Evolutionary conservation across 78 protist species (phyloP), one percentile per base, ranked within the genome.

Genomic region (Dictyostelium brefeldianum): DNA sequence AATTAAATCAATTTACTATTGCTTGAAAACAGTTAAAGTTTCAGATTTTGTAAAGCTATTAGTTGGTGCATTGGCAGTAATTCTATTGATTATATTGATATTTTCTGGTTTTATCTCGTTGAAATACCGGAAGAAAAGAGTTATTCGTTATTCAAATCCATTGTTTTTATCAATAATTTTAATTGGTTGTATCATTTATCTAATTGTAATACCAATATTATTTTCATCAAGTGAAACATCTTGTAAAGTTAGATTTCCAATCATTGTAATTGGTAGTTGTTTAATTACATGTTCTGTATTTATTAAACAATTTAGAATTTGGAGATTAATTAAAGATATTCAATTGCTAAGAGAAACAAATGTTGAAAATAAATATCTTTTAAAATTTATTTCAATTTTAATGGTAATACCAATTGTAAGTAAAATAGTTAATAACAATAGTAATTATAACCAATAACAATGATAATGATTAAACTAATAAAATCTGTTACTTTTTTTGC

Each of bases 291-390:
- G 51, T 10, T n/a, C 83, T 6, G 80, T 75, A 17, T 85, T 85
- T 59, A 80, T 85, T 27, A 75, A 85, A 85, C 83, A 85, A 75
- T 85, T 85, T 27, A 54, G 81, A n/a, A 74, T 85, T 46, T 85
- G 81, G 92, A 71, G 74, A 74, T 75, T 85, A 47, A 54, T 85
- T 20, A 78, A 74, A 75, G 92, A 85, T 29, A 85, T 74, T 22
- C 83, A 85, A 47, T 85, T 73, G 22, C 51, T 85, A 8, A 0
- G 92, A 59, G 83, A 85, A 71, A 85, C 92, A 2, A 85, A 54
- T 62, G 92, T 85, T 7, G 83, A 71, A 65, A 85, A 85, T 29
- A 73, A 67, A 78, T 74, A 74, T 25, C 22, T 85, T n/a, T 47
- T 85, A n/a, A 71, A 85, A 53, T 85, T 85, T 25, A 65, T 71